Conservation (phyloP, 768 basidiomycete genomes). For the Dictyophora rubrovolvata region DNA sequence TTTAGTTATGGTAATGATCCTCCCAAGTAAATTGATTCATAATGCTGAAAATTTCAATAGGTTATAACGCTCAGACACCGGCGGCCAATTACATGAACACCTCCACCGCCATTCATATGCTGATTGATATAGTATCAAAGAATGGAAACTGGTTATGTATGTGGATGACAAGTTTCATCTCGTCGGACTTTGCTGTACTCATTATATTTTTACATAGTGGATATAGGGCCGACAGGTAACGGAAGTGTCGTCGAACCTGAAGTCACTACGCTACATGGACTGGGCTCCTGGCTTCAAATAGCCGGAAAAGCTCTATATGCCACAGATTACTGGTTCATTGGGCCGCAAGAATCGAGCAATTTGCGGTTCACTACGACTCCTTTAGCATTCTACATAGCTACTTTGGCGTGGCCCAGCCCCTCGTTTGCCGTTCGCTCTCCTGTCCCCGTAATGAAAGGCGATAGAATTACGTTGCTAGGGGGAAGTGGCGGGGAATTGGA, state of each 20-base stretch:
- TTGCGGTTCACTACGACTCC: neutral
- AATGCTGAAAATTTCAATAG: neutral
- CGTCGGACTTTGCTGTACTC: neutral
- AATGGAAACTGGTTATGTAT: constrained; percentile 37
- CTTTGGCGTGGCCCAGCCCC: neutral
- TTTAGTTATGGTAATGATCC: constrained; percentile 1
- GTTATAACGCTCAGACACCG: constrained; percentile 3
- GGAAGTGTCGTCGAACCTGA: constrained; percentile 4
- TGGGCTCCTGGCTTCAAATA: constrained; percentile 2
- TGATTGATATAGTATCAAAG: constrained; percentile 52
- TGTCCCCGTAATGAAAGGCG: neutral
- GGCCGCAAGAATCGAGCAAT: constrained; percentile 7
- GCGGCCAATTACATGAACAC: constrained; percentile 37
- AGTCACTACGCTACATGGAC: neutral
- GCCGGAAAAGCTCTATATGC: constrained; percentile 4
- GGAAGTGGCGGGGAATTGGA: neutral
- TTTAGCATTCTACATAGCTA: neutral
- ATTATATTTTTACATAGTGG: neutral
- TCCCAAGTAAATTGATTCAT: too few relatives aligned
- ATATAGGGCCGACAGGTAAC: constrained; percentile 2
- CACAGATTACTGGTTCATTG: constrained; percentile 6
- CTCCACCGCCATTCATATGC: constrained; percentile 36
- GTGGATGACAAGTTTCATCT: neutral
- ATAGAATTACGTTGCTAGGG: constrained; percentile 2
- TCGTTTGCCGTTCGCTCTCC: neutral